Evolutionary conservation across 1,139 yeast species (phyloP).

Genomic region (Yamadazyma triangularis): DNA sequence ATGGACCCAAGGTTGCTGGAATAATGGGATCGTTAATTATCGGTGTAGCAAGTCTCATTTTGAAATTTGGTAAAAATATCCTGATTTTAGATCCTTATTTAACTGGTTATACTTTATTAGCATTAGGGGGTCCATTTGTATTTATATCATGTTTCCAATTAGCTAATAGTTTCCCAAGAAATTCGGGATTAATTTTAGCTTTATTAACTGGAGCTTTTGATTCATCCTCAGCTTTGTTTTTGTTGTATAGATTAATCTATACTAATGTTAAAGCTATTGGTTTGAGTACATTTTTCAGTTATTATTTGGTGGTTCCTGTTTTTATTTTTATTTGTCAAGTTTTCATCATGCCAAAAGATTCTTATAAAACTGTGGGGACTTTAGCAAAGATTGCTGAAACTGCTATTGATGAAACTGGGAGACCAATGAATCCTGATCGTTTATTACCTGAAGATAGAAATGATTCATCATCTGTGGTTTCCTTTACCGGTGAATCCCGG

Average conservation of each 20-base stretch:
- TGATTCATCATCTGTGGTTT: conserved; percentile 5
- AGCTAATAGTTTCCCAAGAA: conserved; percentile 41
- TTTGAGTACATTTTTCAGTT: conserved; percentile 55
- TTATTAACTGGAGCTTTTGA: conserved; percentile 41
- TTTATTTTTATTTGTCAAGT: conserved; percentile 72
- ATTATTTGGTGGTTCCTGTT: conserved; percentile 66
- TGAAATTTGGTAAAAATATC: conserved; percentile 33
- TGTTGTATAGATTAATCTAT: conserved; percentile 61
- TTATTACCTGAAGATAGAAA: conserved; percentile 35
- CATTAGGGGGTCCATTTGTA: conserved; percentile 46
- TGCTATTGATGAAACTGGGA: conserved; percentile 62
- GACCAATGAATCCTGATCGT: conserved; percentile 40
- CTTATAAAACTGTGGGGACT: conserved; percentile 68
- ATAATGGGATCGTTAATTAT: conserved; percentile 64
- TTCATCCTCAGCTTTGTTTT: conserved; percentile 39
- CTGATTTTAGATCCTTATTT: conserved; percentile 32
- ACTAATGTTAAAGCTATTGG: conserved; percentile 32
- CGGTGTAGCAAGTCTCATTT: conserved; percentile 46
- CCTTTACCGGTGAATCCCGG: not conserved
- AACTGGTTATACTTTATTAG: conserved; percentile 35
- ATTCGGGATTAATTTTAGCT: conserved; percentile 39
- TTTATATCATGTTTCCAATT: conserved; percentile 45
- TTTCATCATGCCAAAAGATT: conserved; percentile 71
- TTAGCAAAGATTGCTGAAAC: conserved; percentile 66
- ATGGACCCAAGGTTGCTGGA: conserved; percentile 79